Percentiles rank a stretch among this genome's conserved stretches.
phyloP scores from a whole-genome alignment of 2,329 filamentous ascomycete genomes.

The Seiridium unicorne region DNA sequence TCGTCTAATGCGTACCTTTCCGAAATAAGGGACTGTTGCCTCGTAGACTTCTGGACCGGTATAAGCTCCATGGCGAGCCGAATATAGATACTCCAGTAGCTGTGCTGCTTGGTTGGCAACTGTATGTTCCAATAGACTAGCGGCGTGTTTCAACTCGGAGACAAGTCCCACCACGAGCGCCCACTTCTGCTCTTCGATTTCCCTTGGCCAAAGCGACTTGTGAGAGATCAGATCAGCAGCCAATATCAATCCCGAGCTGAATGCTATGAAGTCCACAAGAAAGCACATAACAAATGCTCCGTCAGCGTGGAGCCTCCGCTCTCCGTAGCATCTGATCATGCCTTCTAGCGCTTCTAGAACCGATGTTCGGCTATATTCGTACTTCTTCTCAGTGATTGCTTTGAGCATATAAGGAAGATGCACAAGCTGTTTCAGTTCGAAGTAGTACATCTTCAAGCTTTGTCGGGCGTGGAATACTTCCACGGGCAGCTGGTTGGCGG shows the following conservation, averaged over 20 bases:
- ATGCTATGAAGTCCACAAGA: constrained; percentile 2
- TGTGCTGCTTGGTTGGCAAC: constrained; percentile 2
- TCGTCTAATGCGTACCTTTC: neutral
- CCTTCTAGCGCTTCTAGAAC: constrained; percentile 2
- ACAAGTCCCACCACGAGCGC: neutral
- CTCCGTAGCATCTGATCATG: neutral
- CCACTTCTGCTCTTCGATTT: neutral
- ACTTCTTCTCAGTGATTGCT: neutral
- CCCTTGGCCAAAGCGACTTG: neutral
- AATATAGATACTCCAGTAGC: neutral
- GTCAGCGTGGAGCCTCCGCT: neutral
- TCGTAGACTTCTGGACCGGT: constrained; percentile 4
- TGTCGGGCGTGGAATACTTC: neutral
- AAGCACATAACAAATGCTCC: constrained; percentile 2
- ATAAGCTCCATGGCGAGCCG: constrained; percentile 1
- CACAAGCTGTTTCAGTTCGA: neutral
- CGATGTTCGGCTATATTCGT: neutral
- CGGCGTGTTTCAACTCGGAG: neutral
- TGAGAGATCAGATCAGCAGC: constrained; percentile 1
- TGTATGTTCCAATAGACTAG: neutral
- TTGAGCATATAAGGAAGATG: constrained; percentile 3
- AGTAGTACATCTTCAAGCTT: neutral
- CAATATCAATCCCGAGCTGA: constrained; percentile 2
- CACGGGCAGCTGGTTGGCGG: neutral
- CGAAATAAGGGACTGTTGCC: neutral